A percentile compares a stretch with the other conserved stretches of the same genome.
phyloP scores from a whole-genome alignment of 441 rosid species.

The Breynia disticha region DNA sequence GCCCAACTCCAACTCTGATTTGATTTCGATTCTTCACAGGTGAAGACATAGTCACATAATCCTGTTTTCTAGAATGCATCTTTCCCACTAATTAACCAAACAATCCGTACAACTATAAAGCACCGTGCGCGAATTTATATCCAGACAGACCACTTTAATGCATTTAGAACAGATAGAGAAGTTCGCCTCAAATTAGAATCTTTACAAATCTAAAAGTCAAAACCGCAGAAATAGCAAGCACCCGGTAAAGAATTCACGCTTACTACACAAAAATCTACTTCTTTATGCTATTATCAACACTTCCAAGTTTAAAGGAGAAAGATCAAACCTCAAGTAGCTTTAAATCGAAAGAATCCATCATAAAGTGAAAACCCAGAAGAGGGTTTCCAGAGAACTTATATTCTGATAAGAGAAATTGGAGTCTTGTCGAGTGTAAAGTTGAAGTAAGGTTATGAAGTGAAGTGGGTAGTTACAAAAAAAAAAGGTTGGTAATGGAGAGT shows the following conservation, averaged over 20 bases:
- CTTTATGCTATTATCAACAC: not conserved
- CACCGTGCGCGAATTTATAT: not conserved
- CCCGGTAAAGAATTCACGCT: slow-evolving; percentile 3
- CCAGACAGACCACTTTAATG: not conserved
- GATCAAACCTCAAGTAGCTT: slow-evolving; percentile 13
- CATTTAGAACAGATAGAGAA: slow-evolving; percentile 4
- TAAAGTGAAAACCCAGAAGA: not conserved
- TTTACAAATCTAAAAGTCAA: not conserved
- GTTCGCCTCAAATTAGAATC: not conserved
- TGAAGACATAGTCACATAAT: slow-evolving; percentile 21
- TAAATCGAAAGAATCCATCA: slow-evolving; percentile 6
- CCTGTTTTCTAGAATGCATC: slow-evolving; percentile 45
- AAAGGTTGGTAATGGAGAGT: no score
- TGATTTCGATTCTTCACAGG: slow-evolving; percentile 24
- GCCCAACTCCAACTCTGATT: slow-evolving; percentile 20
- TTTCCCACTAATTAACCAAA: slow-evolving; percentile 11
- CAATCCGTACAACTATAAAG: no score
- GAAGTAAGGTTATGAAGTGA: no score
- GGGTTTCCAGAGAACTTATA: not conserved
- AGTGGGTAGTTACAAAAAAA: no score
- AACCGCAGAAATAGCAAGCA: slow-evolving; percentile 8
- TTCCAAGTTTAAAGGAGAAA: not conserved
- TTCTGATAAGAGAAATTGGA: no score
- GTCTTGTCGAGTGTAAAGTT: no score
- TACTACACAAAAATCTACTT: not conserved